Percentiles rank a stretch among this genome's conserved stretches.
phyloP scores from a whole-genome alignment of 306 rosid species.

The Neltuma alba region DNA sequence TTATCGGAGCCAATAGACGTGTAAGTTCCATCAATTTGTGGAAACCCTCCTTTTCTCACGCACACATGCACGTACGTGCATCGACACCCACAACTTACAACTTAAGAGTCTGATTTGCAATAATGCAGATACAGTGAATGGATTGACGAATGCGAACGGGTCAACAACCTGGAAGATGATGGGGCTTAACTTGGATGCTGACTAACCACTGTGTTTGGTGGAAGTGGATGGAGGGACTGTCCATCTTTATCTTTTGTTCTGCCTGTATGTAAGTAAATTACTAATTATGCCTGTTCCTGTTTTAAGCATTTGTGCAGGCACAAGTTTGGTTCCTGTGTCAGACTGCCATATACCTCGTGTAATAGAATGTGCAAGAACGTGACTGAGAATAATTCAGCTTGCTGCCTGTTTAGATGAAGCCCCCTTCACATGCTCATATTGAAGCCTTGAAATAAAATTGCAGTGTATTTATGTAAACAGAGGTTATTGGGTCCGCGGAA shows the following conservation, averaged over 20 bases:
- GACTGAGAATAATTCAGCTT: slow-evolving; percentile 17
- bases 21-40: slow-evolving; percentile 53
- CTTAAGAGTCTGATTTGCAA: slow-evolving; percentile 27
- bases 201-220: not conserved
- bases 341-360: not conserved
- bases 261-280: slow-evolving; percentile 33
- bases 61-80: not conserved
- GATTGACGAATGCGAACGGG: slow-evolving; percentile 96
- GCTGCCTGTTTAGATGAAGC: slow-evolving; percentile 33
- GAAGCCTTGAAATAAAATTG: slow-evolving; percentile 12
- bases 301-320: slow-evolving; percentile 9
- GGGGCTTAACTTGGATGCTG: slow-evolving; percentile 43
- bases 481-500: not conserved
- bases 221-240: slow-evolving; percentile 12
- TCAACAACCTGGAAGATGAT: slow-evolving; percentile 75
- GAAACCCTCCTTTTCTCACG: not conserved
- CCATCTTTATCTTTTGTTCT: slow-evolving; percentile 4
- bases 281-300: not conserved
- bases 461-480: not conserved
- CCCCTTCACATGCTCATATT: not conserved
- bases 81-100: not conserved
- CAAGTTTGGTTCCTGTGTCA: slow-evolving; percentile 13
- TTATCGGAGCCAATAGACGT: slow-evolving; percentile 85
- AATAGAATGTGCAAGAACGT: slow-evolving; percentile 25
- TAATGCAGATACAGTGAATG: slow-evolving; percentile 89